phyloP scores from a whole-genome alignment of 129 eudicot genomes.

The Artemisia tridentata region DNA sequence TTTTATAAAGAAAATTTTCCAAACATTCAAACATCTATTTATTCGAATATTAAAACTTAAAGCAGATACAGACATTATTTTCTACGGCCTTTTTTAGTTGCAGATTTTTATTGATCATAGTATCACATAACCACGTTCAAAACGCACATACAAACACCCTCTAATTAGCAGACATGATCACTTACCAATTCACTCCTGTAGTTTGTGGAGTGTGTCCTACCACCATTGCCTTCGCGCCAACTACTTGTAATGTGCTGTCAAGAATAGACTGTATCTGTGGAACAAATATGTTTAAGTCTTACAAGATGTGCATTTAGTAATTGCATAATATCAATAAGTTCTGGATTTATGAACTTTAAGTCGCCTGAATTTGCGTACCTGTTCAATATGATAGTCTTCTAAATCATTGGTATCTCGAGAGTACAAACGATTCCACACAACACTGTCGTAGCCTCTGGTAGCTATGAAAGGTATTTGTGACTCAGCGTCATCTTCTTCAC shows the following conservation, averaged over 20 bases:
- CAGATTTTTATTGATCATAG: too few relatives aligned
- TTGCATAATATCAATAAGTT: background rate
- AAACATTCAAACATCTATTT: too few relatives aligned
- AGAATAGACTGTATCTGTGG: conserved; percentile 71
- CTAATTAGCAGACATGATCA: conserved; percentile 9
- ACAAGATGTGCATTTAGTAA: background rate
- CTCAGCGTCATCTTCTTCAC: conserved; percentile 33
- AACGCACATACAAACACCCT: too few relatives aligned
- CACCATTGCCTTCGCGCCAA: conserved; percentile 94
- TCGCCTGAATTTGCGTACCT: conserved; percentile 39
- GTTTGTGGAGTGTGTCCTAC: conserved; percentile 97
- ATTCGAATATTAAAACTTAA: too few relatives aligned
- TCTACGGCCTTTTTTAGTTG: too few relatives aligned
- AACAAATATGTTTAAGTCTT: background rate
- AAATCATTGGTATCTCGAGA: conserved; percentile 71
- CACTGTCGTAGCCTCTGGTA: conserved; percentile 90
- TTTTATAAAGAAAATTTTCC: too few relatives aligned
- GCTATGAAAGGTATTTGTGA: conserved; percentile 73
- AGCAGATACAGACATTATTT: too few relatives aligned
- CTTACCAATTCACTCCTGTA: conserved; percentile 87
- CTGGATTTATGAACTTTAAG: background rate
- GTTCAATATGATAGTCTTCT: conserved; percentile 61
- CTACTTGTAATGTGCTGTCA: conserved; percentile 66
- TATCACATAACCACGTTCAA: too few relatives aligned
- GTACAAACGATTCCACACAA: conserved; percentile 97